A percentile compares a stretch with the other conserved stretches of the same genome.
Evolutionary conservation across 2,329 filamentous ascomycete genomes (phyloP).

Genomic region (Penicillium decumbens): DNA sequence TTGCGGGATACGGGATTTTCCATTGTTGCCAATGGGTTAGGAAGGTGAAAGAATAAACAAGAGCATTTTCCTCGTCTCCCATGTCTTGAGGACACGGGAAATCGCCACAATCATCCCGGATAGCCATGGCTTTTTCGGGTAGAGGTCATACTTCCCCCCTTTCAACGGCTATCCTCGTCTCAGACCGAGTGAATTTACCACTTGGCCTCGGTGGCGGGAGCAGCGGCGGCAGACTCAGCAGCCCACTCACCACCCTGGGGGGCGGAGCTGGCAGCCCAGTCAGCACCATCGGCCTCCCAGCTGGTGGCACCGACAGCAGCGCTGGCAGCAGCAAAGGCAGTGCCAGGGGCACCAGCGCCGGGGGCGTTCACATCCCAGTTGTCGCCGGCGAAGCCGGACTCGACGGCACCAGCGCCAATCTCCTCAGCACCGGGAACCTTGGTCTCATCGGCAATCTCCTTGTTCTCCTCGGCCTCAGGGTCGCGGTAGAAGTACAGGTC

Average conservation of each 20-base stretch:
- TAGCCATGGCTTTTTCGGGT: constrained; percentile 22
- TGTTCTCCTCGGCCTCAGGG: constrained; percentile 98
- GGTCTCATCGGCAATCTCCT: constrained; percentile 75
- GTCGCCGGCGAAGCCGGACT: constrained; percentile 67
- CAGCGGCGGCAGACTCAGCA: constrained; percentile 35
- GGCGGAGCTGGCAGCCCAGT: constrained; percentile 50
- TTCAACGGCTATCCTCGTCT: constrained; percentile 30
- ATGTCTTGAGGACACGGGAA: constrained; percentile 9
- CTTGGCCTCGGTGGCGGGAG: constrained; percentile 30
- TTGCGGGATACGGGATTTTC: constrained; percentile 21
- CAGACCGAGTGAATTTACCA: constrained; percentile 35
- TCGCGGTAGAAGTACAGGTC: constrained; percentile 99
- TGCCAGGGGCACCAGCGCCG: constrained; percentile 58
- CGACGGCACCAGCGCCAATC: constrained; percentile 71
- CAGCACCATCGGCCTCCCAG: constrained; percentile 57
- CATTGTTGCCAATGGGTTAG: constrained; percentile 20
- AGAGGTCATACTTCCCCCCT: constrained; percentile 24
- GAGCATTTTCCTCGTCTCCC: constrained; percentile 20
- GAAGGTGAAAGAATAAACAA: constrained; percentile 23
- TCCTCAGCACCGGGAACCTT: constrained; percentile 84
- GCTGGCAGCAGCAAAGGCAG: constrained; percentile 66
- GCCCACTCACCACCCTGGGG: constrained; percentile 41
- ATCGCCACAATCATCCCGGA: constrained; percentile 23
- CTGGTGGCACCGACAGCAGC: constrained; percentile 54
- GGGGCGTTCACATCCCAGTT: constrained; percentile 78